Conservation (phyloP, 805 yeast genomes). For the Cephaloascus albidus region DNA sequence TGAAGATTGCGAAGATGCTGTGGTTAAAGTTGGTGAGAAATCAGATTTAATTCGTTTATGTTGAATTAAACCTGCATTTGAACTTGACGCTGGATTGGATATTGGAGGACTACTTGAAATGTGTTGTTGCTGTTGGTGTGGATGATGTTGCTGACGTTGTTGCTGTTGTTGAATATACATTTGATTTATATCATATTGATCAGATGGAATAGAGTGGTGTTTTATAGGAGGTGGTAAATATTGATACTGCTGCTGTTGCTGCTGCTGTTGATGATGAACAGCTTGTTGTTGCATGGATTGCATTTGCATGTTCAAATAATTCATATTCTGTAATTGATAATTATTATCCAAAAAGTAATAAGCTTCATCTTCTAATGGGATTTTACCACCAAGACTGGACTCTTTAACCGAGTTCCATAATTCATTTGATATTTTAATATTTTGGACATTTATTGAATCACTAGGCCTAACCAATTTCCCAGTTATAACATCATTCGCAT, state of each 20-base stretch:
- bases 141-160: no score
- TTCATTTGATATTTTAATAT: slow-evolving; percentile 34
- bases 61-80: neutral
- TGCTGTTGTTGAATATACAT: no score
- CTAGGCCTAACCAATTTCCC: slow-evolving; percentile 52
- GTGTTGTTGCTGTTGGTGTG: no score
- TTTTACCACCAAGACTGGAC: slow-evolving; percentile 48
- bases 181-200: neutral
- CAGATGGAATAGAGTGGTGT: neutral
- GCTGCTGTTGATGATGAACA: slow-evolving; percentile 1
- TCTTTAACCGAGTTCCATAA: slow-evolving; percentile 51
- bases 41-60: neutral
- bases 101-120: neutral
- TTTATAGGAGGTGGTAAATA: neutral
- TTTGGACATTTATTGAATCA: slow-evolving; percentile 37
- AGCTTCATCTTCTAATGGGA: slow-evolving; percentile 38
- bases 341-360: slow-evolving; percentile 33
- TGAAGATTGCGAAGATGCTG: neutral
- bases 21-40: neutral
- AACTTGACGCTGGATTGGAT: neutral
- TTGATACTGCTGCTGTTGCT: slow-evolving; percentile 2
- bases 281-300: neutral
- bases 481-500: slow-evolving; percentile 60
- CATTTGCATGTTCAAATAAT: neutral
- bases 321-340: neutral